These are phyloP conservation scores for Fragilaria radians DNA, from an alignment of 108 stramenopile genomes.

Conservation along the genomic window DNA sequence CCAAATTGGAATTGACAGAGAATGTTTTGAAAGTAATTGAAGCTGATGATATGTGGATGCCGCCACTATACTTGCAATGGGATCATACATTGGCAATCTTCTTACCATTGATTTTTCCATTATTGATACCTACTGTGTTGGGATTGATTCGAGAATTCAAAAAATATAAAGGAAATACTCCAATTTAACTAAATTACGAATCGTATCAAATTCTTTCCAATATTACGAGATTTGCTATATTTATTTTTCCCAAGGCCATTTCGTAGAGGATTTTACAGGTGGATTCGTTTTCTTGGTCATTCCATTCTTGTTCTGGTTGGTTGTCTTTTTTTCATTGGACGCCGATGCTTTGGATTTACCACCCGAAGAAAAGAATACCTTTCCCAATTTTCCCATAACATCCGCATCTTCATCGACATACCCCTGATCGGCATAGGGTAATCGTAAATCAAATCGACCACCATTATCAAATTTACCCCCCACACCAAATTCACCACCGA, in stretches of 20 bases:
- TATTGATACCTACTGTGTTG: constrained; percentile 49
- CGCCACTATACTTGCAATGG: constrained; percentile 38
- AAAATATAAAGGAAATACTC: constrained; percentile 36
- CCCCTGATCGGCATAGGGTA: constrained; percentile 94
- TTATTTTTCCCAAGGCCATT: constrained; percentile 17
- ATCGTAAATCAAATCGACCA: constrained; percentile 88
- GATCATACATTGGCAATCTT: constrained; percentile 70
- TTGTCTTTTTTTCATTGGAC: not conserved
- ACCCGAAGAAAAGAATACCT: constrained; percentile 63
- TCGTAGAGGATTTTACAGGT: constrained; percentile 19
- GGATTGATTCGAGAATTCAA: constrained; percentile 49
- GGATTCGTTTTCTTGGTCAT: constrained; percentile 4
- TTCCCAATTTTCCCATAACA: constrained; percentile 39
- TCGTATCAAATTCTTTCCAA: too few species aligned
- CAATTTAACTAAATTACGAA: too few species aligned
- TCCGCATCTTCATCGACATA: constrained; percentile 85
- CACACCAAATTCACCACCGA: constrained; percentile 87
- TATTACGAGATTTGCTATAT: not conserved
- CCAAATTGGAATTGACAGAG: not conserved
- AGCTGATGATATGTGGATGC: constrained; percentile 22
- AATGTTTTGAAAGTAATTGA: too few species aligned
- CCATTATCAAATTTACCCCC: constrained; percentile 95
- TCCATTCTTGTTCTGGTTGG: constrained; percentile 2
- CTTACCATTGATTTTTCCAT: constrained; percentile 57
- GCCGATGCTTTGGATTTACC: constrained; percentile 25